Base-by-base conservation (phyloP, 352 stramenopile species). In the Globisporangium barbulae region DNA sequence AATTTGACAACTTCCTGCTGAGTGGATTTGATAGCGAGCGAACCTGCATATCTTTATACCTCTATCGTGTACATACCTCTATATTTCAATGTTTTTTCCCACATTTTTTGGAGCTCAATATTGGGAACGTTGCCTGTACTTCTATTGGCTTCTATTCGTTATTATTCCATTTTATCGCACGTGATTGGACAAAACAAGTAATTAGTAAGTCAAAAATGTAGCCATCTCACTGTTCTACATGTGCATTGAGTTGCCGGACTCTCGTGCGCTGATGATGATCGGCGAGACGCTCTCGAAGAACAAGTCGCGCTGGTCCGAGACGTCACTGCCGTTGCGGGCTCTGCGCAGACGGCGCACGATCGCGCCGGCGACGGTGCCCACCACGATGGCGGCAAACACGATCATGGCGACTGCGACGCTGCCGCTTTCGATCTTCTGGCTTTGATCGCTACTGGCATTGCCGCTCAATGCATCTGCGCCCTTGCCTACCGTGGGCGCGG, bases 221-320 rank as follows among this genome's bases (percentile, higher is more conserved):
- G 25, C 25, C 25, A 28, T 28, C 25, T 28, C 25, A 28, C 25
- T 28, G 39, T 19, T n/a, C 41, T 61, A 61, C 0, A 42, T 21
- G 0, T 13, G 37, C 55, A 61, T 39, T 2, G 41, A 61, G 25
- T 9, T 15, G 48, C 22, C 33, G 22, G 28, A 35, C 22, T 22
- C 45, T 47, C 17, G 35, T 10, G 15, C 42, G 19, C 42, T 5
- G 17, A 48, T 9, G 17, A 22, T 21, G 17, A 48, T 48, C 5
- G 53, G 31, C 30, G 21, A 55, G 19, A 61, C 31, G 30, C 52
- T 66, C 10, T 50, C 61, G 33, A 66, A 66, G 52, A 65, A 65
- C 35, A 49, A 9, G 41, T 61, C 52, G 30, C 52, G n/a, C 41
- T 55, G 37, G 41, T 61, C 52, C 6, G 22, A 30, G 28, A 19